Conservation (phyloP, 495 filamentous ascomycete species). For the Daldinia decipiens region DNA sequence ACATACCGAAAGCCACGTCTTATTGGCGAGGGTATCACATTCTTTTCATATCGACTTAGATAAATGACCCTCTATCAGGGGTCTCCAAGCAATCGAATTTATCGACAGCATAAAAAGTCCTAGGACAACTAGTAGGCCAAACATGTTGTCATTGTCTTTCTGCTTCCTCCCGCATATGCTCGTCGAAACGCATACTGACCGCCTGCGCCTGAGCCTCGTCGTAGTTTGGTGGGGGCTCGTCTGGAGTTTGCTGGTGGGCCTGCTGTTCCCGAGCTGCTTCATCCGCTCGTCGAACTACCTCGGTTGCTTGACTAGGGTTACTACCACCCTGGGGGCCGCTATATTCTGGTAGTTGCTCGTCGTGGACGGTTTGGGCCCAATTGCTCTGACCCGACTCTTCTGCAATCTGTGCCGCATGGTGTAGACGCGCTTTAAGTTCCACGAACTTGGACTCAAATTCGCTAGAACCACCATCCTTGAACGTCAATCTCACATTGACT, state of each 20-base stretch:
- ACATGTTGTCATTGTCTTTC: conserved; percentile 50
- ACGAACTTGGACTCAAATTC: conserved; percentile 89
- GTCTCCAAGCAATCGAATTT: conserved; percentile 7
- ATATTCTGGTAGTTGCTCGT: conserved; percentile 90
- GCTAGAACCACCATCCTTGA: conserved; percentile 94
- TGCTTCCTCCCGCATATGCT: conserved; percentile 58
- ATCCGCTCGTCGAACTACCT: conserved; percentile 40
- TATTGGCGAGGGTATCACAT: conserved; percentile 36
- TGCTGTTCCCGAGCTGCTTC: conserved; percentile 40
- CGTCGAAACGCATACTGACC: conserved; percentile 63
- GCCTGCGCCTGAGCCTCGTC: conserved; percentile 88
- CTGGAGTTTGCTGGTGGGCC: conserved; percentile 61
- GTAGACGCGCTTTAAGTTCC: conserved; percentile 81
- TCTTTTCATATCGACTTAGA: conserved; percentile 31
- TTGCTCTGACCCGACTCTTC: conserved; percentile 57
- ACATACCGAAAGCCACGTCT: conserved; percentile 14
- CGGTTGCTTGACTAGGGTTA: conserved; percentile 28
- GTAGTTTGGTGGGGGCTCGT: conserved; percentile 91
- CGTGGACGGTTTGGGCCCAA: conserved; percentile 69
- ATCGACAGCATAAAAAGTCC: conserved; percentile 11
- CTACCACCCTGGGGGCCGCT: conserved; percentile 54
- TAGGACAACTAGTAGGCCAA: conserved; percentile 9
- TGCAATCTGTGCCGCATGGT: conserved; percentile 79
- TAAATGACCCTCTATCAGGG: conserved; percentile 15
- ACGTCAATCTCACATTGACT: conserved; percentile 83